Conservation (phyloP, 2,329 filamentous ascomycete species). For the Trichoderma cornu-damae region DNA sequence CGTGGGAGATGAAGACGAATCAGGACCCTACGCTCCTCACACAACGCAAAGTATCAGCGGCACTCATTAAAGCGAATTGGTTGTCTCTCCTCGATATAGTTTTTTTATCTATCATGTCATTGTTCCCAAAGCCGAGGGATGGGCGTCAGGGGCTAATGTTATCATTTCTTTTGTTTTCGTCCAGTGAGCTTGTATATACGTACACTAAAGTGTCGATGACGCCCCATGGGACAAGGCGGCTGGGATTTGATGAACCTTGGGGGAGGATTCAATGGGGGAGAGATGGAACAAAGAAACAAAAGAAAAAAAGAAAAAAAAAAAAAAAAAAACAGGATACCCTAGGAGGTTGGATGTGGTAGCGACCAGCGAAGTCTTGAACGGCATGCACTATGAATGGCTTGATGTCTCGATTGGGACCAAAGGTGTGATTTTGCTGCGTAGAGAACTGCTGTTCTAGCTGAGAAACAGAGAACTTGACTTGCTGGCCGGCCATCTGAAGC, state of each 20-base stretch:
- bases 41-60: not conserved
- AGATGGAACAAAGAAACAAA: too few species aligned
- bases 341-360: not conserved
- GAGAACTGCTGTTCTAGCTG: too few species aligned
- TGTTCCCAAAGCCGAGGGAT: not conserved
- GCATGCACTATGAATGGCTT: not conserved
- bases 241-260: not conserved
- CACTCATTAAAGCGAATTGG: not conserved
- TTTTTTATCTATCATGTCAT: not conserved
- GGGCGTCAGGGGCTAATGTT: not conserved
- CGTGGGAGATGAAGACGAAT: not conserved
- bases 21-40: not conserved
- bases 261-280: not conserved
- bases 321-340: not conserved
- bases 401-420: not conserved
- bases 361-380: not conserved
- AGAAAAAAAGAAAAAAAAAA: too few species aligned
- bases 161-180: not conserved
- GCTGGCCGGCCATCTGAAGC: too few species aligned
- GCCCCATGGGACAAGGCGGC: not conserved
- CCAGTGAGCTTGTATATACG: not conserved
- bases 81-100: not conserved
- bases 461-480: too few species aligned
- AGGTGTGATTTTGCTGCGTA: too few species aligned
- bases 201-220: not conserved